Evolutionary conservation across 1,284 basidiomycete species (phyloP).

Genomic region (Fistulina hepatica): DNA sequence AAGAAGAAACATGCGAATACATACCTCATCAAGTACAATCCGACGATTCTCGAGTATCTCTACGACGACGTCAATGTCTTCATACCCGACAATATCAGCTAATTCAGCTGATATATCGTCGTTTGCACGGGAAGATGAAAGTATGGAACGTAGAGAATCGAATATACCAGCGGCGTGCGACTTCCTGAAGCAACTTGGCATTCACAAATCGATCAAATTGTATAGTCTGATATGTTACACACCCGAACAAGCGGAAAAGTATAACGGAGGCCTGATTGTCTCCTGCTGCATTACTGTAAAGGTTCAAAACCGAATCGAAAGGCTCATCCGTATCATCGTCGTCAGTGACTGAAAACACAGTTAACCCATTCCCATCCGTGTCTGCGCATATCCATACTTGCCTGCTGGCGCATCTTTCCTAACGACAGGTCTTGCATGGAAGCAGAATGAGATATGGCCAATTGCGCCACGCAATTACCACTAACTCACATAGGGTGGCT

Average conservation of each 20-base stretch:
- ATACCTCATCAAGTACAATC: constrained; percentile 32
- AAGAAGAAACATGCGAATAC: constrained; percentile 11
- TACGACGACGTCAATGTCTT: constrained; percentile 64
- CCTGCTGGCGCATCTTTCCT: constrained; percentile 1
- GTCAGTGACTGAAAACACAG: too few relatives aligned
- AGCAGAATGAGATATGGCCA: constrained; percentile 7
- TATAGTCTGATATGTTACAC: neutral
- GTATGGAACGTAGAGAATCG: constrained; percentile 20
- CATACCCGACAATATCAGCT: constrained; percentile 79
- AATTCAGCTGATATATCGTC: constrained; percentile 75
- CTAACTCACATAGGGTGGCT: neutral
- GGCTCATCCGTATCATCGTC: constrained; percentile 3
- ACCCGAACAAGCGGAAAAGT: constrained; percentile 1
- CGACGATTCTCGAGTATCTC: constrained; percentile 42
- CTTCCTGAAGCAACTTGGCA: constrained; percentile 15
- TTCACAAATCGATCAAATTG: constrained; percentile 1
- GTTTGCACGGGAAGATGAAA: constrained; percentile 30
- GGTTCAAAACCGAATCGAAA: constrained; percentile 12
- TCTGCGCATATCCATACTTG: neutral
- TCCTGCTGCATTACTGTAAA: constrained; percentile 5
- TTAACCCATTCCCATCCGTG: constrained; percentile 2
- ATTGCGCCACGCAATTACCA: constrained; percentile 3
- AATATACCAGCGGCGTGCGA: constrained; percentile 19
- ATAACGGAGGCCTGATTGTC: neutral
- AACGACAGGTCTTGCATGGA: constrained; percentile 5